Evolutionary conservation across 345 rosid species (phyloP).

Genomic region (Rhodamnia argentea): DNA sequence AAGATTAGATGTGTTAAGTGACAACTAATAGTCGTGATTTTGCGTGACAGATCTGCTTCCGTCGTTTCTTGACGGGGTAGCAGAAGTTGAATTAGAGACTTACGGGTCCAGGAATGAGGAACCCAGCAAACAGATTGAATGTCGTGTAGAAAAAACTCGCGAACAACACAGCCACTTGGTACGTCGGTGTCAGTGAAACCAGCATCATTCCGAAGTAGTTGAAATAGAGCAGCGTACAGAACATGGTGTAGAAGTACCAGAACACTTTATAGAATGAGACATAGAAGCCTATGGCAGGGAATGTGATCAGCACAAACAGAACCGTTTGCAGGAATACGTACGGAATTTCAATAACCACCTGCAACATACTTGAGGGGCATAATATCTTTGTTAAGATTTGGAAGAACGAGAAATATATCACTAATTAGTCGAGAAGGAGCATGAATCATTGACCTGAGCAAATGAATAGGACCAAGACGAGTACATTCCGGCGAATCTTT

Average conservation of each 20-base stretch:
- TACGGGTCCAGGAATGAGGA: conserved; percentile 35
- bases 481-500: conserved; percentile 58
- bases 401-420: too few relatives aligned
- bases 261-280: conserved; percentile 23
- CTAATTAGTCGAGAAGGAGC: too few relatives aligned
- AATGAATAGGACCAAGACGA: conserved; percentile 47
- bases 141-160: conserved; percentile 14
- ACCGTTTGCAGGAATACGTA: conserved; percentile 23
- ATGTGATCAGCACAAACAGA: conserved; percentile 22
- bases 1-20: not conserved
- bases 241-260: conserved; percentile 32
- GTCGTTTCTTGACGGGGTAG: not conserved
- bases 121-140: conserved; percentile 28
- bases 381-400: too few relatives aligned
- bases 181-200: conserved; percentile 24
- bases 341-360: conserved; percentile 35
- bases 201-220: conserved; percentile 40
- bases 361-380: not conserved
- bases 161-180: conserved; percentile 18
- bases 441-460: conserved; percentile 29
- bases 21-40: not conserved
- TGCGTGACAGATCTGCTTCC: not conserved
- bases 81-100: not conserved
- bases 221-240: conserved; percentile 25
- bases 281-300: conserved; percentile 19